phyloP scores from a whole-genome alignment of 179 eudicot genomes.

The Nepenthes alata region DNA sequence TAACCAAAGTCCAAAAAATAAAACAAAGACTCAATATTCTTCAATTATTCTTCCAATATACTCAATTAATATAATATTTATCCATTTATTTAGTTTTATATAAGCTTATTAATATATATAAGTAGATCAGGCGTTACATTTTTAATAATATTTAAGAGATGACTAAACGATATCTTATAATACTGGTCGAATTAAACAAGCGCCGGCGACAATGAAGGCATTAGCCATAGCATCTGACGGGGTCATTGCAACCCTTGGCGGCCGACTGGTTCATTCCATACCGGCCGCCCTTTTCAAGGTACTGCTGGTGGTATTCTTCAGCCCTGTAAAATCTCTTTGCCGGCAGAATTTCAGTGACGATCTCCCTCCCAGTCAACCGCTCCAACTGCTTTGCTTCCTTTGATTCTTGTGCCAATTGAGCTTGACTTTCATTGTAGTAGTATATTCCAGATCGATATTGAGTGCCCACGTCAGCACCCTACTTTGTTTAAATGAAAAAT shows the following conservation, averaged over 20 bases:
- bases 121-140: too few species aligned
- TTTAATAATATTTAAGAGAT: too few species aligned
- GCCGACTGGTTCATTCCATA: conserved; percentile 53
- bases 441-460: conserved; percentile 91
- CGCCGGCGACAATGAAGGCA: not conserved
- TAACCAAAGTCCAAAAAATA: too few species aligned
- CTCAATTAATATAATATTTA: too few species aligned
- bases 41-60: too few species aligned
- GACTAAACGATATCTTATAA: too few species aligned
- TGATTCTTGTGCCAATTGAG: conserved; percentile 48
- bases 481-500: not conserved
- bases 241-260: conserved; percentile 82
- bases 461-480: conserved; percentile 80
- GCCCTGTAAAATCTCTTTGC: conserved; percentile 81
- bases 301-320: conserved; percentile 92
- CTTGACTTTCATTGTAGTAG: conserved; percentile 65
- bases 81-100: too few species aligned
- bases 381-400: conserved; percentile 57
- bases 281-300: conserved; percentile 75
- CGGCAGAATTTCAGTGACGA: conserved; percentile 76
- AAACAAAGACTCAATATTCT: too few species aligned
- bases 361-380: conserved; percentile 19
- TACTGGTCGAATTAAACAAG: not conserved
- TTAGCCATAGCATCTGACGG: conserved; percentile 77
- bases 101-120: too few species aligned